Conservation (phyloP, 768 basidiomycete genomes). For the Hericium erinaceus region DNA sequence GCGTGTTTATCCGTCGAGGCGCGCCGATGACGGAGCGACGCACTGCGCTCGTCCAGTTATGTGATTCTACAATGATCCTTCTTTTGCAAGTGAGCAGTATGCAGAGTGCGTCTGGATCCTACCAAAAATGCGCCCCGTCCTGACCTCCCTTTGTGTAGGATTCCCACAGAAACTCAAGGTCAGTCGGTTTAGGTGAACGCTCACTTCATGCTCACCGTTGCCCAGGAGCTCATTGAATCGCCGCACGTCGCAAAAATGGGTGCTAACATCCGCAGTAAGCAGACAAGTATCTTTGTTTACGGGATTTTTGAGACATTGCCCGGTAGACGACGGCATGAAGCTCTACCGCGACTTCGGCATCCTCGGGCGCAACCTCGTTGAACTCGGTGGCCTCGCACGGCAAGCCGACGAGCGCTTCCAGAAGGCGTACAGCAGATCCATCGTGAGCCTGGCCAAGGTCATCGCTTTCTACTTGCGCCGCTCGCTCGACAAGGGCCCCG, state of each 20-base stretch:
- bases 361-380: conserved; percentile 31
- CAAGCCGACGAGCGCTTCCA: conserved; percentile 30
- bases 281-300: not conserved
- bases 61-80: conserved; percentile 32
- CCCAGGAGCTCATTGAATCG: conserved; percentile 37
- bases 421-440: conserved; percentile 23
- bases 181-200: not conserved
- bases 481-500: conserved; percentile 34
- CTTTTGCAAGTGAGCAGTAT: conserved; percentile 40
- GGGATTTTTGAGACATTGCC: not conserved
- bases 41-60: conserved; percentile 38
- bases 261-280: conserved; percentile 39
- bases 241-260: conserved; percentile 34
- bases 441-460: conserved; percentile 36
- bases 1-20: conserved; percentile 24
- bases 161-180: conserved; percentile 36
- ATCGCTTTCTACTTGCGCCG: conserved; percentile 31
- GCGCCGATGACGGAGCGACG: conserved; percentile 20
- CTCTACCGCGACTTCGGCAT: conserved; percentile 39
- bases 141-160: conserved; percentile 17
- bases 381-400: conserved; percentile 35
- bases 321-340: conserved; percentile 38
- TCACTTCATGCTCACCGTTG: not conserved
- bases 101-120: conserved; percentile 26
- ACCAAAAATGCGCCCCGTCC: not conserved